Evolutionary conservation across 1,139 yeast genomes (phyloP).

Genomic region (Yamadazyma trypodendri): DNA sequence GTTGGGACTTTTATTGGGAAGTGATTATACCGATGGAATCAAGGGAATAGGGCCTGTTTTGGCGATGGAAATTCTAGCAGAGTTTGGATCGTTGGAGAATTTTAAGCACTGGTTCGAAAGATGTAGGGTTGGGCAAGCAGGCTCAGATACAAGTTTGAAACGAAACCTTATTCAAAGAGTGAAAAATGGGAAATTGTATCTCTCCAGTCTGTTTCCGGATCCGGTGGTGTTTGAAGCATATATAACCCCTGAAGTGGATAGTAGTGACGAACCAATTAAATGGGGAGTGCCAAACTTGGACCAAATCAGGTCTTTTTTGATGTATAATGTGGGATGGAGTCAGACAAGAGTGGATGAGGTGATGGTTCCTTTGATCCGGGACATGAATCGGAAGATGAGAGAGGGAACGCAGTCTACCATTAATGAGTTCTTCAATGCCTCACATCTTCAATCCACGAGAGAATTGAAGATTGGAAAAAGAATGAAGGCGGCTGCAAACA

Average conservation of each 20-base stretch:
- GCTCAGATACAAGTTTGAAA: constrained; percentile 28
- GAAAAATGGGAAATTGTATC: constrained; percentile 56
- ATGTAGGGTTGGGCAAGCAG: constrained; percentile 20
- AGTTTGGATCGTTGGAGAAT: constrained; percentile 51
- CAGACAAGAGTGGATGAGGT: constrained; percentile 77
- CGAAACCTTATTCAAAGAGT: constrained; percentile 57
- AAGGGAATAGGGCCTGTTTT: constrained; percentile 92
- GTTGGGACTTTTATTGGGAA: constrained; percentile 79
- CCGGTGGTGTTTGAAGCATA: constrained; percentile 71
- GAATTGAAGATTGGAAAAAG: constrained; percentile 57
- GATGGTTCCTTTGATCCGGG: constrained; percentile 82
- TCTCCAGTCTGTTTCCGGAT: constrained; percentile 73
- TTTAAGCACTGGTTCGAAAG: constrained; percentile 44
- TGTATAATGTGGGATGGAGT: constrained; percentile 79
- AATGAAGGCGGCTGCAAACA: constrained; percentile 55
- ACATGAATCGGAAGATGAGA: constrained; percentile 60
- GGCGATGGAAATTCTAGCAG: constrained; percentile 91
- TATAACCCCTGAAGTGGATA: constrained; percentile 75
- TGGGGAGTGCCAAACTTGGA: constrained; percentile 95
- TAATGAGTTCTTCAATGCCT: constrained; percentile 59
- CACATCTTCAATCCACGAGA: constrained; percentile 41
- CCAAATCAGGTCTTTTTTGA: constrained; percentile 66
- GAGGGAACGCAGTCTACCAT: constrained; percentile 58
- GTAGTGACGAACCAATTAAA: constrained; percentile 68
- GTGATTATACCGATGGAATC: constrained; percentile 92